Percentiles rank a stretch among this genome's conserved stretches.
Evolutionary conservation across 2,329 filamentous ascomycete genomes (phyloP).

Genomic region (Aspergillus phoenicis): DNA sequence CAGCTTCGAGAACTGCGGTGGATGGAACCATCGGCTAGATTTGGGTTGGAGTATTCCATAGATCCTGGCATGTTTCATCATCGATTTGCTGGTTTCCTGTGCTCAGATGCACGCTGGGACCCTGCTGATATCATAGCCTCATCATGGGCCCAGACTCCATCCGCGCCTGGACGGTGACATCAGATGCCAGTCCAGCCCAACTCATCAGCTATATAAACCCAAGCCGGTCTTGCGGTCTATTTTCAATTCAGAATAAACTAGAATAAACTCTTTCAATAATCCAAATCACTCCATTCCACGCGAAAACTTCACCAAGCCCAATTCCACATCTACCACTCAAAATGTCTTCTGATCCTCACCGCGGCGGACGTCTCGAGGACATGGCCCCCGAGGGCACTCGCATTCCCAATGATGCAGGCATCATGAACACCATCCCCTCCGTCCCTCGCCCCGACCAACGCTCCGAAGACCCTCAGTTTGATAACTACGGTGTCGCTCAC

Average conservation of each 20-base stretch:
- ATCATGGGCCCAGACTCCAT: slow-evolving; percentile 9
- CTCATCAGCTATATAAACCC: slow-evolving; percentile 3
- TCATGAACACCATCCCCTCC: slow-evolving; percentile 50
- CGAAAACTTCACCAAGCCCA: not conserved
- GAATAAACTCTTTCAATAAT: accelerated
- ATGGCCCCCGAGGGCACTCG: slow-evolving; percentile 43
- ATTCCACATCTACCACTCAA: not conserved
- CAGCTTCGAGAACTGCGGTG: not conserved
- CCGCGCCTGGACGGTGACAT: slow-evolving; percentile 12
- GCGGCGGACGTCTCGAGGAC: slow-evolving; percentile 43
- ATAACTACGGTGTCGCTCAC: slow-evolving; percentile 41
- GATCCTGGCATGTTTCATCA: not conserved
- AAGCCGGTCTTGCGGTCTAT: not conserved
- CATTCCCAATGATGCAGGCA: slow-evolving; percentile 51
- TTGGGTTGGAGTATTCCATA: not conserved
- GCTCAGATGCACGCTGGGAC: not conserved
- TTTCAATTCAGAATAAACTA: not conserved
- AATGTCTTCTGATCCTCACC: slow-evolving; percentile 27
- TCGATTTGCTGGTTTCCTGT: not conserved
- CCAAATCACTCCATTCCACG: not conserved
- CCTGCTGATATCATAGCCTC: slow-evolving; percentile 18
- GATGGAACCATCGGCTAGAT: not conserved
- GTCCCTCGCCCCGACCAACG: slow-evolving; percentile 52
- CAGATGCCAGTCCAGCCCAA: not conserved
- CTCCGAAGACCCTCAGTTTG: slow-evolving; percentile 33